Percentiles rank a stretch among this genome's conserved stretches.
These are phyloP conservation scores for Angomonas deanei DNA, from an alignment of 208 protist species.

Conservation along the genomic window DNA sequence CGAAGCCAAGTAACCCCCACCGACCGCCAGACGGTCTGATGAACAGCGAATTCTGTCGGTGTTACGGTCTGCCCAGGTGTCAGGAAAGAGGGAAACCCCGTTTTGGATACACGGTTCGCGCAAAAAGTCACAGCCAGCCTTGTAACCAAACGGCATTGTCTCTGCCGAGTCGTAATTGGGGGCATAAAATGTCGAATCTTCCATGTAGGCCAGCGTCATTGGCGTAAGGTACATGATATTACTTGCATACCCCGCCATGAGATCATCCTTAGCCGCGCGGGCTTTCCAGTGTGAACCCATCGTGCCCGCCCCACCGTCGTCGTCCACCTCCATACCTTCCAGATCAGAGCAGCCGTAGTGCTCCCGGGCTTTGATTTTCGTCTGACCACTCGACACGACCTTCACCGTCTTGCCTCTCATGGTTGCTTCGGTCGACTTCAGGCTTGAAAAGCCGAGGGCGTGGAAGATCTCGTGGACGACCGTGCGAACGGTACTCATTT, in stretches of 20 bases:
- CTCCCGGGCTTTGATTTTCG: conserved; percentile 11
- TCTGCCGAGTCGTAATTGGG: conserved; percentile 61
- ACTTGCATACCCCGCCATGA: conserved; percentile 49
- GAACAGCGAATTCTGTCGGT: conserved; percentile 21
- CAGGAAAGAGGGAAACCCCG: conserved; percentile 21
- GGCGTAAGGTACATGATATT: conserved; percentile 40
- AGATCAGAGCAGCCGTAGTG: conserved; percentile 68
- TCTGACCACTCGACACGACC: conserved; percentile 8
- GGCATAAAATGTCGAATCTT: conserved; percentile 80
- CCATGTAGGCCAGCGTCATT: conserved; percentile 78
- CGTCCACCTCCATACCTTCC: conserved; percentile 70
- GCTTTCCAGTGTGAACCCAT: conserved; percentile 82
- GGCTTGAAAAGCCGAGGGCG: conserved; percentile 66
- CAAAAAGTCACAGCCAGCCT: conserved; percentile 51
- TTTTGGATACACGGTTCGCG: conserved; percentile 31
- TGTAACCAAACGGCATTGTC: conserved; percentile 61
- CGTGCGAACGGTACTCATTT: conserved; percentile 10
- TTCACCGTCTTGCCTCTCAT: conserved; percentile 36
- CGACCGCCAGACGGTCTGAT: conserved; percentile 14
- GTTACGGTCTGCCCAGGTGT: background rate
- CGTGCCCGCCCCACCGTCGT: conserved; percentile 38
- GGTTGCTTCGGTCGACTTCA: background rate
- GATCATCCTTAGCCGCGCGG: conserved; percentile 72
- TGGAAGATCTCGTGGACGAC: conserved; percentile 81
- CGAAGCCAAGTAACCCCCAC: conserved; percentile 5